These are phyloP conservation scores for Shiraia bambusicola DNA, from an alignment of 2,329 filamentous ascomycete genomes.

Conservation along the genomic window DNA sequence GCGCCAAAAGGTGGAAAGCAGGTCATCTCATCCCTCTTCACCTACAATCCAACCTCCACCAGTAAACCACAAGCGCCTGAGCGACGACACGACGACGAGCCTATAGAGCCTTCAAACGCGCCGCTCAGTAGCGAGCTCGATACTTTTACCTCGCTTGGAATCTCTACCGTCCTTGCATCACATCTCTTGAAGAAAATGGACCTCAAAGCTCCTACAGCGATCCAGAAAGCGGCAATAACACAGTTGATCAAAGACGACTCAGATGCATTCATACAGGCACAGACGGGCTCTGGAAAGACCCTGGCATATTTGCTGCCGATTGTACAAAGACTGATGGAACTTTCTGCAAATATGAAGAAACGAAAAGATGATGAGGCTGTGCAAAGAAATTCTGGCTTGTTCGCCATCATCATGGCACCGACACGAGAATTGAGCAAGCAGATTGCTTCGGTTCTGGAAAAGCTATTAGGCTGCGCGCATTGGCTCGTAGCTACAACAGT, in stretches of 20 bases:
- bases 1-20: constrained; percentile 53
- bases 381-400: constrained; percentile 82
- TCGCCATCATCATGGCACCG: constrained; percentile 90
- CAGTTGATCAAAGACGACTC: constrained; percentile 77
- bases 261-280: constrained; percentile 94
- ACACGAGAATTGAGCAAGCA: constrained; percentile 94
- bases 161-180: constrained; percentile 76
- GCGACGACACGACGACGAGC: constrained; percentile 46
- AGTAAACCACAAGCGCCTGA: constrained; percentile 57
- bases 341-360: constrained; percentile 59
- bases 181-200: constrained; percentile 84
- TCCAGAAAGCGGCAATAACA: constrained; percentile 86
- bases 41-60: constrained; percentile 77
- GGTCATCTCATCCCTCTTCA: constrained; percentile 88
- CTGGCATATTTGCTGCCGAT: constrained; percentile 93
- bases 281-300: constrained; percentile 97
- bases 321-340: constrained; percentile 79
- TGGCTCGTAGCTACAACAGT: constrained; percentile 93
- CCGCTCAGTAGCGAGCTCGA: constrained; percentile 80
- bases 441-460: constrained; percentile 83
- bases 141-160: constrained; percentile 81
- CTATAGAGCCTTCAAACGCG: constrained; percentile 81
- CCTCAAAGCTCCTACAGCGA: constrained; percentile 87
- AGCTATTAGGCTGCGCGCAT: constrained; percentile 81
- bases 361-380: constrained; percentile 52